These are phyloP conservation scores for Coemansia pectinata DNA, from an alignment of 192 early-diverging fungal genomes.

Conservation along the genomic window DNA sequence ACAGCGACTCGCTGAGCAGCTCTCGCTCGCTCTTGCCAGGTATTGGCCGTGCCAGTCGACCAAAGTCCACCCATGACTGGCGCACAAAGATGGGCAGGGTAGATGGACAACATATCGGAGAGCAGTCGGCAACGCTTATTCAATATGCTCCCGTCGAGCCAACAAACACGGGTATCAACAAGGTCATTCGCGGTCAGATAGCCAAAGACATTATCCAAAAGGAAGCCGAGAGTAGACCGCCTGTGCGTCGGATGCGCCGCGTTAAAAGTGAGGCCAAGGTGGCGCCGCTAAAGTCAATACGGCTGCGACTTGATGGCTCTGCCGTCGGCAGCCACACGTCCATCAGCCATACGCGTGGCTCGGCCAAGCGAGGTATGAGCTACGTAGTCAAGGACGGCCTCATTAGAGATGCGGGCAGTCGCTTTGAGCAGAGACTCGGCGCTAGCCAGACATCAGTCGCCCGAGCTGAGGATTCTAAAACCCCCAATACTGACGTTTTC, in stretches of 20 bases:
- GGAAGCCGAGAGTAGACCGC: constrained; percentile 24
- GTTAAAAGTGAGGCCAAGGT: constrained; percentile 50
- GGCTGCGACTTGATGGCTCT: constrained; percentile 39
- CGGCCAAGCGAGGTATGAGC: constrained; percentile 2
- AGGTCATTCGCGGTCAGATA: constrained; percentile 38
- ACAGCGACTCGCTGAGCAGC: constrained; percentile 43
- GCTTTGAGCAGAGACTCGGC: not conserved
- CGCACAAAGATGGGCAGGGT: constrained; percentile 6
- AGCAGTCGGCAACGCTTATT: constrained; percentile 19
- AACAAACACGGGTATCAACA: constrained; percentile 34
- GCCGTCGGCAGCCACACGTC: constrained; percentile 19
- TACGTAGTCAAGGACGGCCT: constrained; percentile 22
- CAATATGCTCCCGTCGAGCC: constrained; percentile 32
- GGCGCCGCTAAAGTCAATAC: constrained; percentile 43
- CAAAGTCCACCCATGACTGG: constrained; percentile 16
- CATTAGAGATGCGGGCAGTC: not conserved
- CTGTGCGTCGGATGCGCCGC: constrained; percentile 40
- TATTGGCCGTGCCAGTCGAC: constrained; percentile 5
- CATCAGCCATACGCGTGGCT: not conserved
- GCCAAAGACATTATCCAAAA: constrained; percentile 27
- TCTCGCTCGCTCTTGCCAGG: constrained; percentile 27
- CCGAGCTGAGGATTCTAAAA: not conserved
- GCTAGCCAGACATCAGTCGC: not conserved
- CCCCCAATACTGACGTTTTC: not conserved
- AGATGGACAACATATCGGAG: constrained; percentile 7